A percentile compares a stretch with the other conserved stretches of the same genome.
phyloP scores from a whole-genome alignment of 2,329 filamentous ascomycete genomes.

The Madurella mycetomatis region DNA sequence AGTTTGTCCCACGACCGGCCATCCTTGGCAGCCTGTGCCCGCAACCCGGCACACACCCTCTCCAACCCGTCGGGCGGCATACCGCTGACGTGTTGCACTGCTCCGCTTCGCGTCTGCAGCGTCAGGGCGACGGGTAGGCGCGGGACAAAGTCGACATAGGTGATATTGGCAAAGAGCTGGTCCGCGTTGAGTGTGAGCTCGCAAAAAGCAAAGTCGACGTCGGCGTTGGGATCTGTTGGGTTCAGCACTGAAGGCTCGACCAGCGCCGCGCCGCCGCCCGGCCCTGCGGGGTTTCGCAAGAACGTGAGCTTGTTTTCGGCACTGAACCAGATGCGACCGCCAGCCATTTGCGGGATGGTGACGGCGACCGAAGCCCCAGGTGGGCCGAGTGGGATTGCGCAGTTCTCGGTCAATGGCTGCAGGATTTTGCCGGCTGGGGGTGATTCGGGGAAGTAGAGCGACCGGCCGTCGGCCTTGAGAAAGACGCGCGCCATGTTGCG shows the following conservation, averaged over 20 bases:
- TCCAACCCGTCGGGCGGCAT: slow-evolving; percentile 54
- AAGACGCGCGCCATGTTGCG: slow-evolving; percentile 35
- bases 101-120: slow-evolving; percentile 40
- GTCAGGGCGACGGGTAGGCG: slow-evolving; percentile 51
- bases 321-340: slow-evolving; percentile 61
- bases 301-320: slow-evolving; percentile 53
- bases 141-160: slow-evolving; percentile 61
- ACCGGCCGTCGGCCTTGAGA: slow-evolving; percentile 43
- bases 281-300: slow-evolving; percentile 56
- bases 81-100: slow-evolving; percentile 50
- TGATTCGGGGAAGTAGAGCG: slow-evolving; percentile 52
- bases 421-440: slow-evolving; percentile 41
- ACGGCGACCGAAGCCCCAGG: slow-evolving; percentile 51
- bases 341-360: slow-evolving; percentile 59
- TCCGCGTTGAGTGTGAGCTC: slow-evolving; percentile 56
- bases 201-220: slow-evolving; percentile 52
- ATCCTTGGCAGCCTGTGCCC: slow-evolving; percentile 52
- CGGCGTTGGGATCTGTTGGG: slow-evolving; percentile 50
- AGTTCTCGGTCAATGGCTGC: slow-evolving; percentile 49
- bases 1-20: slow-evolving; percentile 59
- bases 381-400: slow-evolving; percentile 55
- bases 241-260: slow-evolving; percentile 67
- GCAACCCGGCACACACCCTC: slow-evolving; percentile 49
- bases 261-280: slow-evolving; percentile 44
- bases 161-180: slow-evolving; percentile 61